phyloP scores from a whole-genome alignment of 2,329 filamentous ascomycete species.

The Trichoderma sp. region DNA sequence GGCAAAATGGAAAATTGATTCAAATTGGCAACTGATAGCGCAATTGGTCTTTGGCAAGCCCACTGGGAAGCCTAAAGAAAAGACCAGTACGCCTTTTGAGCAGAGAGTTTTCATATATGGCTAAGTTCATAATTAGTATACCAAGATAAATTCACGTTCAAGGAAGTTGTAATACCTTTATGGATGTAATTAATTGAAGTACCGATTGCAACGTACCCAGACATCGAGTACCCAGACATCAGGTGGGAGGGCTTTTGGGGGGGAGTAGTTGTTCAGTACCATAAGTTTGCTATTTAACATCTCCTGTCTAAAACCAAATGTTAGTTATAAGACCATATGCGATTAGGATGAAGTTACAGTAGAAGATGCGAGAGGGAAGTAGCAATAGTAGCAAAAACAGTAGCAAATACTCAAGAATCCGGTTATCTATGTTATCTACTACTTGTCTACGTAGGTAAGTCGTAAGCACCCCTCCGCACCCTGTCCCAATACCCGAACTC shows the following conservation, averaged over 20 bases:
- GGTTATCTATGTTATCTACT: too few relatives aligned
- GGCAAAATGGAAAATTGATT: not conserved
- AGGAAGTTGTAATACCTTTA: not conserved
- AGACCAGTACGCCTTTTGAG: not conserved
- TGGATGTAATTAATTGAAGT: not conserved
- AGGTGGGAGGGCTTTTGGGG: fast-evolving
- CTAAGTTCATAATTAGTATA: not conserved
- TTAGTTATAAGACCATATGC: too few relatives aligned
- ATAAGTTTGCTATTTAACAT: too few relatives aligned
- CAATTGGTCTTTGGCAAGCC: not conserved
- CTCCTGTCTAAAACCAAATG: too few relatives aligned
- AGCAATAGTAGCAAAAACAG: not conserved
- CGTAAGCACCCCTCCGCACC: too few relatives aligned
- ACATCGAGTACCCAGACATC: too few relatives aligned
- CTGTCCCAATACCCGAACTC: too few relatives aligned
- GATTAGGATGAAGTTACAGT: not conserved
- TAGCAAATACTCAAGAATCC: not conserved
- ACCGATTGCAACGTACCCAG: not conserved
- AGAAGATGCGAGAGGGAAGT: not conserved
- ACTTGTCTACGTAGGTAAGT: too few relatives aligned
- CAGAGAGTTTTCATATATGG: not conserved
- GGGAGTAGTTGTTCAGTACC: too few relatives aligned
- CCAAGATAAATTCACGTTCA: not conserved
- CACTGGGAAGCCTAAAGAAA: not conserved
- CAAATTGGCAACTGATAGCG: not conserved